phyloP scores from a whole-genome alignment of 2,329 filamentous ascomycete genomes.

The Aspergillus novofumigatus region DNA sequence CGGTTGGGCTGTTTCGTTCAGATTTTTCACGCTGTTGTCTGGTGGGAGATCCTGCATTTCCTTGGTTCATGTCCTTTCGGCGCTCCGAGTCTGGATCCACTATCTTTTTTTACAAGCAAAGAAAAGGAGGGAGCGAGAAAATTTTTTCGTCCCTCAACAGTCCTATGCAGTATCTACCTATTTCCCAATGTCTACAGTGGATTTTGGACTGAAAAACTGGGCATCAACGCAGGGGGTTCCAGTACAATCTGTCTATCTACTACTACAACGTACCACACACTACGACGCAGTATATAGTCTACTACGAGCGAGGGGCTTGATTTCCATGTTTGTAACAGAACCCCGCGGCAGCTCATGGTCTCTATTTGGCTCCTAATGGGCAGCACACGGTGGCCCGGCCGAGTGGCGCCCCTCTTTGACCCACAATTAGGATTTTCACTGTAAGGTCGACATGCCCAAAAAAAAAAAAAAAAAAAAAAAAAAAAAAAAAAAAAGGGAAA shows the following conservation, averaged over 20 bases:
- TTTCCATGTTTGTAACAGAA: constrained; percentile 19
- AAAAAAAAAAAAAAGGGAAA: not conserved
- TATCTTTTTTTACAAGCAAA: constrained; percentile 18
- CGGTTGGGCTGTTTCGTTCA: constrained; percentile 6
- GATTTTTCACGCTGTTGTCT: constrained; percentile 5
- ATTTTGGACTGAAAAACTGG: constrained; percentile 26
- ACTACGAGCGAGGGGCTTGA: constrained; percentile 1
- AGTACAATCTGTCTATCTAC: not conserved
- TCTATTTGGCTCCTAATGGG: constrained; percentile 12
- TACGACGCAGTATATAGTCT: not conserved
- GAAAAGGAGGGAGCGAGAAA: not conserved
- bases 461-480: too few relatives aligned
- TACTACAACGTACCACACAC: not conserved
- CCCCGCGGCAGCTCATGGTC: constrained; percentile 18
- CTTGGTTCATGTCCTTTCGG: constrained; percentile 23
- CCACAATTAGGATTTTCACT: constrained; percentile 12
- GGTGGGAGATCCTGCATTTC: constrained; percentile 13
- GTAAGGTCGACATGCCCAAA: not conserved
- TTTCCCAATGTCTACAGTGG: constrained; percentile 11
- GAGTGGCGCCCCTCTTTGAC: constrained; percentile 13
- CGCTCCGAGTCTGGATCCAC: constrained; percentile 19
- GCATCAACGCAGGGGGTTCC: constrained; percentile 33
- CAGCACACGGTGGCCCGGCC: constrained; percentile 12
- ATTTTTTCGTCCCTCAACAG: not conserved
- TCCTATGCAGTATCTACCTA: not conserved